phyloP scores from a whole-genome alignment of 352 stramenopile genomes.

The Phytophthora multivora region DNA sequence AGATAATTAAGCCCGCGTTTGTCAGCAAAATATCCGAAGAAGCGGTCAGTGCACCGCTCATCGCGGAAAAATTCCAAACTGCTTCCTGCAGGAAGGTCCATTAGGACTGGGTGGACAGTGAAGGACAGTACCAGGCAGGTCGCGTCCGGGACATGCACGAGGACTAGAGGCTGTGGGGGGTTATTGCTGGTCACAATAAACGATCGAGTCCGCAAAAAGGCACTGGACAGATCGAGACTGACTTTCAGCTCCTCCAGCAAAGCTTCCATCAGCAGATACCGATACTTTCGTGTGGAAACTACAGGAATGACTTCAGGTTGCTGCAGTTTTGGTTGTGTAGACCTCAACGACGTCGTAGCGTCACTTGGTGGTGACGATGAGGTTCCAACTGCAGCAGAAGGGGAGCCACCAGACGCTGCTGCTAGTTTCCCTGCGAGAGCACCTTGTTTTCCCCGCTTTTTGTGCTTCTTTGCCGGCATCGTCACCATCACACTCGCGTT shows the following conservation, averaged over 20 bases:
- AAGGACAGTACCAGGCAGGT: conserved; percentile 83
- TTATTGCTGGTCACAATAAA: conserved; percentile 74
- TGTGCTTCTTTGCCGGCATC: conserved; percentile 38
- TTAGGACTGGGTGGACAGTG: conserved; percentile 74
- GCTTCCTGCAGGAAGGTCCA: conserved; percentile 73
- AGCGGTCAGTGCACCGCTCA: conserved; percentile 55
- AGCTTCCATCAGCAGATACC: conserved; percentile 66
- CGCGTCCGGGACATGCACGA: conserved; percentile 64
- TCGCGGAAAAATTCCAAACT: conserved; percentile 78
- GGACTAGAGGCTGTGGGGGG: conserved; percentile 62
- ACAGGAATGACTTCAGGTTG: conserved; percentile 34
- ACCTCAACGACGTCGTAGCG: conserved; percentile 21
- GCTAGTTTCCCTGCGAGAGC: conserved; percentile 29
- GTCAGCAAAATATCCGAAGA: conserved; percentile 82
- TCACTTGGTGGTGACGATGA: conserved; percentile 9
- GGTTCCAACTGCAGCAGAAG: conserved; percentile 4
- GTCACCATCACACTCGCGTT: conserved; percentile 36
- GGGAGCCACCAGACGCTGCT: conserved; percentile 1
- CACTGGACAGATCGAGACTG: conserved; percentile 50
- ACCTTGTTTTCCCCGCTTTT: conserved; percentile 47
- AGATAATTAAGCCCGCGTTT: conserved; percentile 74
- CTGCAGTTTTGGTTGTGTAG: conserved; percentile 37
- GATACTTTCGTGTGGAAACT: conserved; percentile 51
- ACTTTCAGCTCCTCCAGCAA: conserved; percentile 60
- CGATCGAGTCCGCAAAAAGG: conserved; percentile 52